phyloP scores from a whole-genome alignment of 352 stramenopile species.

The Thalassiosira delicatula region DNA sequence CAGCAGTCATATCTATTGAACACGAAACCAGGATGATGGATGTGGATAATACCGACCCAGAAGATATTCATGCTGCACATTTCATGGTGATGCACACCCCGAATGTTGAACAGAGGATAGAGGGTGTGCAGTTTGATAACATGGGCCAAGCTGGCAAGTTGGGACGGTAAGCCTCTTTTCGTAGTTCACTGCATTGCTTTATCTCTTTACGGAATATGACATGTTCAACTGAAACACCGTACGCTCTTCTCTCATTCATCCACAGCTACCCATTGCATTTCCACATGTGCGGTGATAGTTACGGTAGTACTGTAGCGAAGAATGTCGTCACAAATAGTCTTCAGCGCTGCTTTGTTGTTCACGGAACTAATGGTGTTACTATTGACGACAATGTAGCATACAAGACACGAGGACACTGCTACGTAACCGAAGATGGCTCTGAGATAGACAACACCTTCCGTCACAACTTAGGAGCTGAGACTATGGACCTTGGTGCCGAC shows the following conservation, averaged over 20 bases:
- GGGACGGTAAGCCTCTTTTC: not conserved
- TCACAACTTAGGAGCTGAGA: constrained; percentile 9
- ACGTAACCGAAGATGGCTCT: constrained; percentile 57
- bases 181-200: not conserved
- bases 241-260: not conserved
- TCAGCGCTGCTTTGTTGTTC: constrained; percentile 59
- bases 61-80: constrained; percentile 42
- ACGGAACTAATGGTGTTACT: constrained; percentile 72
- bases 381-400: constrained; percentile 61
- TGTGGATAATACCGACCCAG: no score
- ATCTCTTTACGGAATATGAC: not conserved
- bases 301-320: constrained; percentile 44
- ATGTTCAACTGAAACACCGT: not conserved
- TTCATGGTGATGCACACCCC: constrained; percentile 53
- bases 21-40: no score
- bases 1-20: no score
- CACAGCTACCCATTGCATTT: not conserved
- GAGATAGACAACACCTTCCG: constrained; percentile 22
- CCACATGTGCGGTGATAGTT: not conserved
- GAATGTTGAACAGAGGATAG: constrained; percentile 16
- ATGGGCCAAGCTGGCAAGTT: constrained; percentile 50
- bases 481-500: not conserved
- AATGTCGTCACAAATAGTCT: constrained; percentile 71
- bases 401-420: constrained; percentile 76
- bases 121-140: constrained; percentile 50